phyloP scores from a whole-genome alignment of 306 rosid genomes.

The Fragaria vesca region DNA sequence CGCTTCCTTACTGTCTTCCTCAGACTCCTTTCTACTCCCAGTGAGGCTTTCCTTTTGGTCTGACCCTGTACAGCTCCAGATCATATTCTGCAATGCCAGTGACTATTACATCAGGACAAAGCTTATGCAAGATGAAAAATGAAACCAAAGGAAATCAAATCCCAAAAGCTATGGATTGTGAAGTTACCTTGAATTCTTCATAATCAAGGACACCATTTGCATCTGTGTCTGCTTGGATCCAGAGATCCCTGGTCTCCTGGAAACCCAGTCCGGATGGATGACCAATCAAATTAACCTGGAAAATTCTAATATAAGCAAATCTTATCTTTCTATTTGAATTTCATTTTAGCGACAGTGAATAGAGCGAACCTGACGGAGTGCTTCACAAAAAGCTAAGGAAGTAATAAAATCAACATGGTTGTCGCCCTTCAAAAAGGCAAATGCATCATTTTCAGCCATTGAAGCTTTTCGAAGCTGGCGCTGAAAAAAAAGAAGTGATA shows the following conservation, averaged over 20 bases:
- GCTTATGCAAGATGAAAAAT: background rate
- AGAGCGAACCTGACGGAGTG: slow-evolving; percentile 62
- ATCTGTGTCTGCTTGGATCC: slow-evolving; percentile 76
- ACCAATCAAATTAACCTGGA: slow-evolving; percentile 68
- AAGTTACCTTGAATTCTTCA: slow-evolving; percentile 76
- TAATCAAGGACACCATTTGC: slow-evolving; percentile 72
- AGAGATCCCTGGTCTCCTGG: slow-evolving; percentile 72
- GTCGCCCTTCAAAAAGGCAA: slow-evolving; percentile 79
- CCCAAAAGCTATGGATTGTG: slow-evolving; percentile 12
- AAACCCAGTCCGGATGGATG: slow-evolving; percentile 69
- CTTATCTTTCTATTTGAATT: slow-evolving; percentile 5
- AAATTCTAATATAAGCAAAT: slow-evolving; percentile 21
- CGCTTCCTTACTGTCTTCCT: slow-evolving; percentile 29
- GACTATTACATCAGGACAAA: background rate
- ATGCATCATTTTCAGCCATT: slow-evolving; percentile 72
- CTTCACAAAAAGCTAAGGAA: slow-evolving; percentile 62
- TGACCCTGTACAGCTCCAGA: slow-evolving; percentile 60
- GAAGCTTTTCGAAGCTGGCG: slow-evolving; percentile 71
- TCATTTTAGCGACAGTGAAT: background rate
- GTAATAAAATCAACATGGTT: slow-evolving; percentile 54
- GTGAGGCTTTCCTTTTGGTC: slow-evolving; percentile 41
- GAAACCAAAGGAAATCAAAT: background rate
- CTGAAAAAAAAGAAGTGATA: slow-evolving; percentile 39
- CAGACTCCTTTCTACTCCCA: slow-evolving; percentile 28
- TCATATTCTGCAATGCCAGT: slow-evolving; percentile 51